Percentiles rank a stretch among this genome's conserved stretches.
These are phyloP conservation scores for Arxiozyma slooffiae DNA, from an alignment of 1,139 yeast genomes.

Conservation along the genomic window DNA sequence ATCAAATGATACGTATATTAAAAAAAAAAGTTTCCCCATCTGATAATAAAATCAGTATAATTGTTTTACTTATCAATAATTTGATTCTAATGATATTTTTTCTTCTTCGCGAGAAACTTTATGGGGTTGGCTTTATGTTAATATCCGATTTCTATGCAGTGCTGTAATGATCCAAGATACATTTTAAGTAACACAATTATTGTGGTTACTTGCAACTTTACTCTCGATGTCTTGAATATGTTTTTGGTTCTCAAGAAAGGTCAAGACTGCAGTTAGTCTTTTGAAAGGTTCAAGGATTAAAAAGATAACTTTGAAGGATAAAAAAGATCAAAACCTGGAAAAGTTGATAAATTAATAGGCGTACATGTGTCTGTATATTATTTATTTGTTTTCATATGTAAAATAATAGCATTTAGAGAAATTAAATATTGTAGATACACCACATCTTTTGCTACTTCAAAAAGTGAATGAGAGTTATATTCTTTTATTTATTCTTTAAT, in stretches of 20 bases:
- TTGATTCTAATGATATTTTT: slow-evolving; percentile 53
- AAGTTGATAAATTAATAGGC: too few relatives aligned
- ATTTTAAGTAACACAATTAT: slow-evolving; percentile 38
- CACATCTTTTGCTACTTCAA: too few relatives aligned
- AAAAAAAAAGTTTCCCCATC: slow-evolving; percentile 41
- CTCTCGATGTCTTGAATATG: slow-evolving; percentile 61
- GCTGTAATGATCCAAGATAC: slow-evolving; percentile 36
- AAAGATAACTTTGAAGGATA: slow-evolving; percentile 7
- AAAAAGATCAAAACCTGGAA: background rate
- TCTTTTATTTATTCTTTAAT: too few relatives aligned
- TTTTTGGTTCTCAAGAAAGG: slow-evolving; percentile 79
- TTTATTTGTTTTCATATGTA: too few relatives aligned
- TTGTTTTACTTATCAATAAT: slow-evolving; percentile 56
- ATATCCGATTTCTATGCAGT: slow-evolving; percentile 45
- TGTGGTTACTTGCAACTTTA: slow-evolving; percentile 52
- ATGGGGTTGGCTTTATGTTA: slow-evolving; percentile 66
- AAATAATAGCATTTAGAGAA: too few relatives aligned
- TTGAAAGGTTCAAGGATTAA: slow-evolving; percentile 9
- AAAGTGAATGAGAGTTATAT: too few relatives aligned
- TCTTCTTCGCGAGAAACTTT: slow-evolving; percentile 70
- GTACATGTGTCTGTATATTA: background rate
- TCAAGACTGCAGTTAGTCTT: slow-evolving; percentile 50
- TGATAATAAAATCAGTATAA: slow-evolving; percentile 41
- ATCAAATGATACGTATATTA: slow-evolving; percentile 85
- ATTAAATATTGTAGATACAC: too few relatives aligned